A percentile compares a stretch with the other conserved stretches of the same genome.
Conservation (phyloP, 2,329 filamentous ascomycete species). For the Beauveria varroae region DNA sequence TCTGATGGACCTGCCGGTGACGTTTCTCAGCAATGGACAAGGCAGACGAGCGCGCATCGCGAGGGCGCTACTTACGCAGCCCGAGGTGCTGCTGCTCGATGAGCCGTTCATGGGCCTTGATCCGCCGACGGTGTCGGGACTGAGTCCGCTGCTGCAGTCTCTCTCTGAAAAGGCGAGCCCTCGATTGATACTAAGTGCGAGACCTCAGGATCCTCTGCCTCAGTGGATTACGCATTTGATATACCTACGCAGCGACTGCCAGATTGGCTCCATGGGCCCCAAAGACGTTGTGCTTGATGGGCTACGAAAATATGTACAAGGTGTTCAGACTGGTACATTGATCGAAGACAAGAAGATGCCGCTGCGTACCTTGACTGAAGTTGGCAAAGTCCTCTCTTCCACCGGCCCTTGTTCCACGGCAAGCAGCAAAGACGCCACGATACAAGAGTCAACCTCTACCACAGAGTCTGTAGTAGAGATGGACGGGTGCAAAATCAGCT, state of each 20-base stretch:
- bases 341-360: conserved; percentile 41
- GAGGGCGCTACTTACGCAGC: conserved; percentile 68
- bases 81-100: conserved; percentile 78
- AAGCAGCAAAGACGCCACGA: conserved; percentile 6
- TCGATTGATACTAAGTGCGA: conserved; percentile 66
- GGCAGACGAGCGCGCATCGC: conserved; percentile 81
- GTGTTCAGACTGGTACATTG: conserved; percentile 35
- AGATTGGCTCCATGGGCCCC: conserved; percentile 57
- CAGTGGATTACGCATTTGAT: conserved; percentile 85
- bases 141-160: conserved; percentile 63
- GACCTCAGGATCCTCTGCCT: conserved; percentile 81
- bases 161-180: conserved; percentile 62
- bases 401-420: conserved; percentile 9
- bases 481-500: conserved; percentile 73
- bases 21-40: conserved; percentile 90
- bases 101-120: conserved; percentile 97
- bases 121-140: conserved; percentile 64
- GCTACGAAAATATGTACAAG: conserved; percentile 40
- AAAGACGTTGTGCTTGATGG: conserved; percentile 54
- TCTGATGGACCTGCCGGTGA: conserved; percentile 73
- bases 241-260: conserved; percentile 60
- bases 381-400: conserved; percentile 38
- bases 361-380: conserved; percentile 39
- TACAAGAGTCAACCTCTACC: conserved; percentile 16
- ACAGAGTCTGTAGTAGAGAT: conserved; percentile 79